A percentile compares a stretch with the other conserved stretches of the same genome.
Conservation (phyloP, 768 basidiomycete species). For the Lanmaoa pseudosensibilis region DNA sequence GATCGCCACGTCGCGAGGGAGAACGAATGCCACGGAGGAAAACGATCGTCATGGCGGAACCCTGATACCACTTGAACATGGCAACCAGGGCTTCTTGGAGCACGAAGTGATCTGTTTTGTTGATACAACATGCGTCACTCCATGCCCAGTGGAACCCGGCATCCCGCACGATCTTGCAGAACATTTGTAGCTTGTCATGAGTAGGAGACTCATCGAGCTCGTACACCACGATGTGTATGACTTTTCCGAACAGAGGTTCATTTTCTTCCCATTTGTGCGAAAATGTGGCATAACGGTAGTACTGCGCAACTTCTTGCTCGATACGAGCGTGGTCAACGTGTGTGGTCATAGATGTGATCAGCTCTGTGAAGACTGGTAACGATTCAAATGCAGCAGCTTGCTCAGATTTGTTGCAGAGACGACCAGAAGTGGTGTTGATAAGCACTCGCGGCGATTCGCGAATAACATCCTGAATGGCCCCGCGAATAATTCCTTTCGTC, state of each 20-base stretch:
- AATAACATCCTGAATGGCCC: background rate
- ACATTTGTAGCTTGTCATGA: conserved; percentile 3
- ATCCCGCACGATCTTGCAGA: conserved; percentile 1
- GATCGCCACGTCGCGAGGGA: background rate
- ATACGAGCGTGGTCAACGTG: no score
- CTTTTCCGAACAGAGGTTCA: no score
- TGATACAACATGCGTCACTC: conserved; percentile 9
- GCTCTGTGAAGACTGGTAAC: no score
- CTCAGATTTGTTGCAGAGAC: background rate
- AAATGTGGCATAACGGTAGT: no score
- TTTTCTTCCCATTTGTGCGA: no score
- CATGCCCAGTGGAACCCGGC: conserved; percentile 6
- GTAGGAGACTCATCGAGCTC: background rate
- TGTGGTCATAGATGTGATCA: no score
- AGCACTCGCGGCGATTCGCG: background rate
- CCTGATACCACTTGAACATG: conserved; percentile 12
- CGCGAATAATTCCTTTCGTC: background rate
- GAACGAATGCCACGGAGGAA: conserved; percentile 1
- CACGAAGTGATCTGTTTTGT: background rate
- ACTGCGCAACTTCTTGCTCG: no score
- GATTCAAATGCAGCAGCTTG: no score
- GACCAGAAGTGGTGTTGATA: conserved; percentile 1
- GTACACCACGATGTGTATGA: no score
- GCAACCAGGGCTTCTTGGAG: conserved; percentile 3
- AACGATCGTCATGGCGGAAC: conserved; percentile 1